phyloP scores from a whole-genome alignment of 164 flowering plant species.

The Vitis rupestris region DNA sequence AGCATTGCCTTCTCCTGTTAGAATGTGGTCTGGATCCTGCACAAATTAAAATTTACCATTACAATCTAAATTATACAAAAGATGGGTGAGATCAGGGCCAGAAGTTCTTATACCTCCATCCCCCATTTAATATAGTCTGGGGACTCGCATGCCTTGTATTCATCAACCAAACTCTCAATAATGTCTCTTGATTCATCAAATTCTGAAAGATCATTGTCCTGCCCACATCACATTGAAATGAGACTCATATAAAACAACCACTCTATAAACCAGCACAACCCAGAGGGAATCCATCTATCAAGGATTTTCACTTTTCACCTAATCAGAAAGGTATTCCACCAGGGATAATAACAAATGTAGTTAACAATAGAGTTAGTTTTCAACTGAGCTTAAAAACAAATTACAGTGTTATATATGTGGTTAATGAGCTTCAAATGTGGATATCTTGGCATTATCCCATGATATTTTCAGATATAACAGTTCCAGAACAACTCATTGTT shows the following conservation, averaged over 20 bases:
- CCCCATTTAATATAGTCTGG: slow-evolving; percentile 99
- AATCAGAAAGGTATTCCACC: no score
- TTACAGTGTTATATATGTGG: no score
- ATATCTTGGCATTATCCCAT: no score
- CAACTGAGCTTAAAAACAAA: no score
- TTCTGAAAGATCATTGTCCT: slow-evolving; percentile 99
- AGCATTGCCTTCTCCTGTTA: slow-evolving; percentile 84
- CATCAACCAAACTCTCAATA: slow-evolving; percentile 94
- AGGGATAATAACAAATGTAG: background rate
- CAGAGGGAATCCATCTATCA: no score
- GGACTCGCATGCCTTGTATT: slow-evolving; percentile 98
- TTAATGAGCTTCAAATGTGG: no score
- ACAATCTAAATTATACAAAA: background rate
- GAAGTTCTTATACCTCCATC: slow-evolving; percentile 69
- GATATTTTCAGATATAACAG: no score
- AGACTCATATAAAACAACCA: background rate
- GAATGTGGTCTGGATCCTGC: slow-evolving; percentile 75
- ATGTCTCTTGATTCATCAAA: slow-evolving; percentile 97
- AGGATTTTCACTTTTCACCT: no score
- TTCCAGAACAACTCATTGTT: no score
- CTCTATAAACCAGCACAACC: background rate
- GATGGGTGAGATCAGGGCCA: slow-evolving; percentile 6
- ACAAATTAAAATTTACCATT: slow-evolving; percentile 6
- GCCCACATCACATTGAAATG: slow-evolving; percentile 17
- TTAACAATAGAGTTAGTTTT: background rate